Conservation (phyloP, 257 asterid species). For the Capsicum chinense region DNA sequence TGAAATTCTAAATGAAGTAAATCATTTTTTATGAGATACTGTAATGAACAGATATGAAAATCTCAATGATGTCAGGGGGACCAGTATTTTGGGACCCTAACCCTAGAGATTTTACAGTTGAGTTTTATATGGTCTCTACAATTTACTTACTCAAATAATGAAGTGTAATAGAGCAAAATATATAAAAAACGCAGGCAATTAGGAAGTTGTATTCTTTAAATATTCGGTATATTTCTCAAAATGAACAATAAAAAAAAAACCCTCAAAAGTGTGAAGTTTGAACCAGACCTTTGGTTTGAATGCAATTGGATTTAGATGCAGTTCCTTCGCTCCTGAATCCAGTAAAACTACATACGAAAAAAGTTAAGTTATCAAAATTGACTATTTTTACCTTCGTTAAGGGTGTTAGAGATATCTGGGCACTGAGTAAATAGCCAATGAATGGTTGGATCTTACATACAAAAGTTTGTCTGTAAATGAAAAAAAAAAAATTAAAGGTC, state of each 20-base stretch:
- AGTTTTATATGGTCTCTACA: neutral
- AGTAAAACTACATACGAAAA: neutral
- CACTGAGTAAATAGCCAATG: neutral
- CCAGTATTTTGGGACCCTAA: neutral
- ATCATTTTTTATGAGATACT: neutral
- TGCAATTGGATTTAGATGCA: constrained; percentile 11
- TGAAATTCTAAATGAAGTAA: neutral
- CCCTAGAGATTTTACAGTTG: neutral
- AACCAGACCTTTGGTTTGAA: neutral
- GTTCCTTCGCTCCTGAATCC: neutral
- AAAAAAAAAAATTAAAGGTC: neutral
- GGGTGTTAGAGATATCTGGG: neutral
- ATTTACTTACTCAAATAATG: neutral
- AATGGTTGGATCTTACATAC: neutral
- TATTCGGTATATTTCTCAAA: neutral
- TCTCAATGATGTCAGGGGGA: neutral
- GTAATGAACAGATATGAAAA: neutral
- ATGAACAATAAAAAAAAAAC: neutral
- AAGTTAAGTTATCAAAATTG: constrained; percentile 4
- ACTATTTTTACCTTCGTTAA: neutral
- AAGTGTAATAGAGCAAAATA: neutral
- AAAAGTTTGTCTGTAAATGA: neutral
- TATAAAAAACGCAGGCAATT: neutral
- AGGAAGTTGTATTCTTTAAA: constrained; percentile 6
- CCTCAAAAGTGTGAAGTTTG: neutral